Conservation (phyloP, 352 stramenopile genomes). For the Phytophthora pistaciae region DNA sequence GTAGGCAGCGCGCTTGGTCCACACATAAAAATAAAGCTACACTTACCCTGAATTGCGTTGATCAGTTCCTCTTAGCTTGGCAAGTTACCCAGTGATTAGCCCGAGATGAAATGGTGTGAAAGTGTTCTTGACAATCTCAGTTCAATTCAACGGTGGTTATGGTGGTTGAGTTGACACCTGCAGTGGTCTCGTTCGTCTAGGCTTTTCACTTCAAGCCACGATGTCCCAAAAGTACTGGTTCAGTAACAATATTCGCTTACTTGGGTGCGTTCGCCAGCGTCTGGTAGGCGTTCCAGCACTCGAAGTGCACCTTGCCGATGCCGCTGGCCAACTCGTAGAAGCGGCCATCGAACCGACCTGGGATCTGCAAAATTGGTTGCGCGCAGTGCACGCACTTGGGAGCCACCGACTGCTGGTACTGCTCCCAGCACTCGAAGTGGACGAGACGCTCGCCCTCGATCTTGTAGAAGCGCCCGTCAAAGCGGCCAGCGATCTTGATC, state of each 20-base stretch:
- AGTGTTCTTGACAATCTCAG: conserved; percentile 1
- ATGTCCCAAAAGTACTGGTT: not conserved
- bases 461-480: conserved; percentile 90
- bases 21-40: conserved; percentile 13
- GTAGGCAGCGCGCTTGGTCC: not conserved
- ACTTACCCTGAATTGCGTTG: not conserved
- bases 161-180: not conserved
- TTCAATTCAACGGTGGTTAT: conserved; percentile 20
- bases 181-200: conserved; percentile 5
- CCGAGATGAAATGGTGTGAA: not conserved
- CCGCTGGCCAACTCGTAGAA: conserved; percentile 87
- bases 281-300: conserved; percentile 88
- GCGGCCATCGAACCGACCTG: conserved; percentile 77
- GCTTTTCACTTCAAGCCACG: conserved; percentile 32
- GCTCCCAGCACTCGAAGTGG: conserved; percentile 90
- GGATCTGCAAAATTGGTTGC: conserved; percentile 78
- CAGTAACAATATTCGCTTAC: conserved; percentile 12
- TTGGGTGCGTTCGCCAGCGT: conserved; percentile 40
- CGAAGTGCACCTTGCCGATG: conserved; percentile 85
- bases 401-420: conserved; percentile 76
- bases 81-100: not conserved
- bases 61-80: not conserved
- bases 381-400: conserved; percentile 84
- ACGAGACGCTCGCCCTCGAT: conserved; percentile 74
- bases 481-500: conserved; percentile 71